Conservation (phyloP, 345 rosid species). For the Eucalyptus melliodora region DNA sequence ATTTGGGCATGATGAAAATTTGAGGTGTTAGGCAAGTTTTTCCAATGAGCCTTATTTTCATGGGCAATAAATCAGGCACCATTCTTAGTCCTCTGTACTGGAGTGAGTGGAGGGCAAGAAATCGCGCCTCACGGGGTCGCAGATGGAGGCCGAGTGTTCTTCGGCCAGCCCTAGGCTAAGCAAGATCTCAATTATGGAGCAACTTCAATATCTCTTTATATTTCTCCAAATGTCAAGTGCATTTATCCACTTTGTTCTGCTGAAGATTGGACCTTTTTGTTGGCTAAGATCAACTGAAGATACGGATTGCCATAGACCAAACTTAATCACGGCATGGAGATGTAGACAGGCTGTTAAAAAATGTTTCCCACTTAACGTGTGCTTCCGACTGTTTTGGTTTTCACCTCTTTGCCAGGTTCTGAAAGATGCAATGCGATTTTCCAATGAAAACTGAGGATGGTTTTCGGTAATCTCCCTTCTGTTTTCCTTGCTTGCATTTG, state of each 20-base stretch:
- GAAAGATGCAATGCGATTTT: neutral
- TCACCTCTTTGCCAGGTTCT: neutral
- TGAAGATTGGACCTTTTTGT: neutral
- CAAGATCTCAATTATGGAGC: neutral
- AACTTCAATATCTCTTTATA: neutral
- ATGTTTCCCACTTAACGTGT: neutral
- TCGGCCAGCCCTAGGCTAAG: neutral
- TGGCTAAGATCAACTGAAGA: neutral
- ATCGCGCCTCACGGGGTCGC: neutral
- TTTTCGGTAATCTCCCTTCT: neutral
- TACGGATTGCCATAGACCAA: neutral
- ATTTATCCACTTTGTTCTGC: neutral
- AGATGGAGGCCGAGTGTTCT: neutral
- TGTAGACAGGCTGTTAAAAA: neutral
- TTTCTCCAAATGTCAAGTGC: neutral
- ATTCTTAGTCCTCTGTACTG: neutral
- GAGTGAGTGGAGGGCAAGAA: neutral
- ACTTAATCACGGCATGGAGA: neutral
- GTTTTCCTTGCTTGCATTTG: neutral
- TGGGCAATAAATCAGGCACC: neutral
- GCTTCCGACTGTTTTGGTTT: neutral
- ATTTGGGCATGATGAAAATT: rapidly evolving
- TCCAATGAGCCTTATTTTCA: no score
- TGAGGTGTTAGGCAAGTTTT: neutral
- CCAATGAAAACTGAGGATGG: neutral